Evolutionary conservation across 257 asterid genomes (phyloP), one percentile per base, ranked within the genome.

Genomic region (Haberlea rhodopensis): DNA sequence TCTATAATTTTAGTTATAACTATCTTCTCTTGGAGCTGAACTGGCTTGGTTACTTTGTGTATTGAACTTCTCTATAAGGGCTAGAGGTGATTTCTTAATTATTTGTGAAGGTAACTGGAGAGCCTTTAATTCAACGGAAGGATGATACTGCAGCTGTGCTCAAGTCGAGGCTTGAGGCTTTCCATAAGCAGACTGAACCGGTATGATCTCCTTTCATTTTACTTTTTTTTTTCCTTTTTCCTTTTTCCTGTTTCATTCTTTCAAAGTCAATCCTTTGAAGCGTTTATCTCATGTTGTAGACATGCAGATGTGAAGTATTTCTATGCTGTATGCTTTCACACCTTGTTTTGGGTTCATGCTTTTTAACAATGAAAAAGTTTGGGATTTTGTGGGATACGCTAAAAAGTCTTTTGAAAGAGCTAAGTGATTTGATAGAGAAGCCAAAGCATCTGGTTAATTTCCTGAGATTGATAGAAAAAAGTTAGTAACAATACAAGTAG

Each of bases 91-190:
- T 72, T 75, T 64, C 19, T 70, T 15, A 37, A 32, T 64, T 28
- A 40, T 69, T 57, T 59, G 21, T 67, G 69, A 74, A 83, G 89
- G 84, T 83, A 34, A 80, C 89, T 56, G 98, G 98, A 46, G 98
- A 89, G 79, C 89, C 96, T 67, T 78, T 92, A 53, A 82, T 89
- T 65, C 98, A 92, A 75, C 95, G 96, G 8, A 92, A 87, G 79
- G 98, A 92, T 65, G 98, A 92, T 57, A 92, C 98, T 45, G 81
- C 89, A 55, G 95, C 84, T 70, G 98, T 92, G 55, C 91, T 92
- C 59, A 92, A 87, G 76, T 92, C 97, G 15, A 87, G 98, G 81
- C 95, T 92, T 48, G 97, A 89, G 28, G 87, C 96, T 60, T 92
- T 92, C 68, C 98, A 92, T 67, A 78, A 73, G 79, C 97, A 89